phyloP scores from a whole-genome alignment of 208 protist species.

The Acanthamoeba royreba region DNA sequence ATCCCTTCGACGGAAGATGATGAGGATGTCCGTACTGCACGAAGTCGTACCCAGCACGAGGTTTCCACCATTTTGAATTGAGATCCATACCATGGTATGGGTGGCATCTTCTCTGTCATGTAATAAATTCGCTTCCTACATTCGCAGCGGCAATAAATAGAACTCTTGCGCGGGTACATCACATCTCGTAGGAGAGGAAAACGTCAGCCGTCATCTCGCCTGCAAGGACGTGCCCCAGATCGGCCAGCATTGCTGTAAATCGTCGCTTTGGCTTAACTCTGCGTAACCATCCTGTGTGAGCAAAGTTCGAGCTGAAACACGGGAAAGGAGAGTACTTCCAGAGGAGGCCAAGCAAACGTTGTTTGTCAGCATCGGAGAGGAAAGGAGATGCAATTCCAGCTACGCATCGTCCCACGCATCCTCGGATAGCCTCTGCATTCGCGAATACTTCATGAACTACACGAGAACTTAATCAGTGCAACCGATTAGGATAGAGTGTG shows the following conservation, averaged over 20 bases:
- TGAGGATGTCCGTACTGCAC: too few relatives aligned
- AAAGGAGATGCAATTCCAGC: background rate
- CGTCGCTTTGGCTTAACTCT: background rate
- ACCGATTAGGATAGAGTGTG: background rate
- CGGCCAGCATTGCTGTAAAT: background rate
- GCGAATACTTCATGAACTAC: background rate
- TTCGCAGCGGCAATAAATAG: too few relatives aligned
- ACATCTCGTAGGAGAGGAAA: background rate
- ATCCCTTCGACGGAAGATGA: too few relatives aligned
- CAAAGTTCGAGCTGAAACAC: too few relatives aligned
- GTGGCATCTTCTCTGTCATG: too few relatives aligned
- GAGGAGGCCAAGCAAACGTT: background rate
- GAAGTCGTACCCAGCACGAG: too few relatives aligned
- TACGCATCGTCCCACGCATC: background rate
- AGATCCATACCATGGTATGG: too few relatives aligned
- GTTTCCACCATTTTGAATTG: too few relatives aligned
- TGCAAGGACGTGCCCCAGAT: background rate
- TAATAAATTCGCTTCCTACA: too few relatives aligned
- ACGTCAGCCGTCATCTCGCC: constrained; percentile 7
- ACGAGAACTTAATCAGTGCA: background rate
- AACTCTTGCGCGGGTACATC: too few relatives aligned
- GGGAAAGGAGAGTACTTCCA: background rate
- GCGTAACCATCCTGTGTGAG: too few relatives aligned
- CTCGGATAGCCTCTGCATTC: background rate
- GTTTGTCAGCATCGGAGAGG: background rate